Percentiles rank a stretch among this genome's conserved stretches.
Evolutionary conservation across 2,329 filamentous ascomycete species (phyloP).

Genomic region (Rasamsonia emersonii): DNA sequence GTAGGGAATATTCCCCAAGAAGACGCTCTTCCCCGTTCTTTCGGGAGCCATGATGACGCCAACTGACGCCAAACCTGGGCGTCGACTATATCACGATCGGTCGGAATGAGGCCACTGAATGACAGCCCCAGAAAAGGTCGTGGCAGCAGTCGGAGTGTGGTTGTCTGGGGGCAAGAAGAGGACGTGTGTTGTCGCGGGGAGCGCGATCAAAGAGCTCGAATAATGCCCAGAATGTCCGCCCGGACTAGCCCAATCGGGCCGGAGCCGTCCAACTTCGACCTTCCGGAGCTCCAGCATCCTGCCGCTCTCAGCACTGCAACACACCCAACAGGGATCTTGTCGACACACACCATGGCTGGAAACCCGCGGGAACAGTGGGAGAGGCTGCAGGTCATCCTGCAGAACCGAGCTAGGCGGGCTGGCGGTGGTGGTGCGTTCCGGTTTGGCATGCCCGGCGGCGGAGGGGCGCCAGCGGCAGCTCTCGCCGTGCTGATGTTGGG

Average conservation of each 20-base stretch:
- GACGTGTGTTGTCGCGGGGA: no score
- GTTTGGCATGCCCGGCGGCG: slow-evolving; percentile 41
- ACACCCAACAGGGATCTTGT: slow-evolving; percentile 12
- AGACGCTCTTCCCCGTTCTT: slow-evolving; percentile 37
- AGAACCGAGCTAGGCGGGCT: slow-evolving; percentile 42
- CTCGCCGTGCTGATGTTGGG: slow-evolving; percentile 44
- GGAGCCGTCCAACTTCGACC: slow-evolving; percentile 14
- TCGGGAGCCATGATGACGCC: slow-evolving; percentile 34
- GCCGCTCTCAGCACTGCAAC: slow-evolving; percentile 11
- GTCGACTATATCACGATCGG: no score
- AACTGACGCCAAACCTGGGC: not conserved
- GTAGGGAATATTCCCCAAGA: slow-evolving; percentile 55
- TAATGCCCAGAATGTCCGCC: slow-evolving; percentile 8
- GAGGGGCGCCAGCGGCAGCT: slow-evolving; percentile 44
- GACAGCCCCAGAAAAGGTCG: no score
- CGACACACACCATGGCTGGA: slow-evolving; percentile 30
- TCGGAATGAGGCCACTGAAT: no score
- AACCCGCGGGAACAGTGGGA: slow-evolving; percentile 60
- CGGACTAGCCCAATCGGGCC: slow-evolving; percentile 4
- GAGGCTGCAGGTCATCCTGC: slow-evolving; percentile 55
- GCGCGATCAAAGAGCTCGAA: slow-evolving; percentile 5
- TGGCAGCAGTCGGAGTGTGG: no score
- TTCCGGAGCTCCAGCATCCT: slow-evolving; percentile 10
- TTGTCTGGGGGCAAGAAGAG: no score
- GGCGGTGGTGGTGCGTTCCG: slow-evolving; percentile 44